These are phyloP conservation scores for Ceratocystis papillata DNA, from an alignment of 2,329 filamentous ascomycete species.

Conservation along the genomic window DNA sequence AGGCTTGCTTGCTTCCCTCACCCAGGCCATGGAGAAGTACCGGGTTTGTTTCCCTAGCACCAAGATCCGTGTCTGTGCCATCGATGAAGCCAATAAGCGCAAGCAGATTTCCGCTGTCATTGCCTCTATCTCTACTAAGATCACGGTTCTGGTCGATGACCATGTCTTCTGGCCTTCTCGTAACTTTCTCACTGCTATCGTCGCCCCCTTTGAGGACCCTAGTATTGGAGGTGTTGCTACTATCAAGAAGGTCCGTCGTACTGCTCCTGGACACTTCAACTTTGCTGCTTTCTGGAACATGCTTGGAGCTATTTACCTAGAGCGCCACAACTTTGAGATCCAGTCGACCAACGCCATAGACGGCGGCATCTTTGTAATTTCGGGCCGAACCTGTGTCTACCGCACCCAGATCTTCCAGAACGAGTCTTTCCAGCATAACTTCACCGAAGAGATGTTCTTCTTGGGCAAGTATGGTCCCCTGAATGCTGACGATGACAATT, in stretches of 20 bases:
- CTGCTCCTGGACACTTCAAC: constrained; percentile 28
- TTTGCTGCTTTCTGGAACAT: constrained; percentile 40
- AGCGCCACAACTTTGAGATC: constrained; percentile 53
- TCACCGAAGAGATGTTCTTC: constrained; percentile 42
- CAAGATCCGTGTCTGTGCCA: constrained; percentile 30
- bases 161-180: constrained; percentile 41
- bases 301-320: constrained; percentile 48
- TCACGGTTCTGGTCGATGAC: constrained; percentile 43
- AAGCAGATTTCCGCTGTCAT: constrained; percentile 38
- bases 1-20: constrained; percentile 26
- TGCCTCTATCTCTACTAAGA: constrained; percentile 31
- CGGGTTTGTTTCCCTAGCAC: constrained; percentile 21
- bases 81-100: constrained; percentile 38
- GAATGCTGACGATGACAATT: constrained; percentile 52
- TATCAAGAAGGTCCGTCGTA: constrained; percentile 42
- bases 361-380: constrained; percentile 48
- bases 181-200: constrained; percentile 34
- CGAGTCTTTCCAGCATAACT: constrained; percentile 35
- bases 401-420: constrained; percentile 41
- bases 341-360: constrained; percentile 46
- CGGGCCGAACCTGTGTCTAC: constrained; percentile 44
- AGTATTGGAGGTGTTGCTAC: constrained; percentile 46
- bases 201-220: constrained; percentile 37
- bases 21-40: constrained; percentile 23
- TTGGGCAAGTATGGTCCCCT: constrained; percentile 37